Base-by-base conservation (phyloP, 495 filamentous ascomycete genomes). In the Annulohypoxylon bovei region DNA sequence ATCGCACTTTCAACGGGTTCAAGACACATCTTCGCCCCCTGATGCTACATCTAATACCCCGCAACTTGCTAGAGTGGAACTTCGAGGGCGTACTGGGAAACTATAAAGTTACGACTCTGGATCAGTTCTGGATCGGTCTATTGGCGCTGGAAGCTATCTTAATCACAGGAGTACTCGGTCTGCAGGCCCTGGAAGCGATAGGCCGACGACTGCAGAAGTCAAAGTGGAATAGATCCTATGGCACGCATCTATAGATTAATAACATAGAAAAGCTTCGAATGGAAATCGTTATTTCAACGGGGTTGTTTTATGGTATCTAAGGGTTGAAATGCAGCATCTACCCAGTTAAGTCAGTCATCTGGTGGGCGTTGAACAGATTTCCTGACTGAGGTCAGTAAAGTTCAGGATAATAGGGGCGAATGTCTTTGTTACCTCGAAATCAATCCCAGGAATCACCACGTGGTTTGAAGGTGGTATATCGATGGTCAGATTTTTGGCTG, bases 121-220 rank as follows among this genome's bases (percentile, higher is more conserved):
- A 84, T 72, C 73, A 73, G 35, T 72, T 84, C 54, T 84, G 82
- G 82, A 78, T 84, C 57, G 75, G 79, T 12, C 71, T 84, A 32
- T 55, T 84, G 20, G 73, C 74, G 14, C 50, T 84, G 9, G 81
- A 84, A 65, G 78, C 80, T 2, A 52, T 80, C 55, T 78, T 84
- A 68, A 79, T 84, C 0, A 39, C 77, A 12, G 73, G 76, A 8
- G 79, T 81, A 1, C 68, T 76, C 1, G 22, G 80, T n/a, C 64
- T 70, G 1, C 62, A 75, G 14, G 55, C 76, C 30, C 50, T 79
- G 4, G 59, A 70, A 18, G 71, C 65, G 3, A 62, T 77, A 18
- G 59, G 65, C 16, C 60, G 39, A 42, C 60, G 25, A 8, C 27
- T 12, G 6, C 55, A 32, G 20, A 70, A 66, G 47, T 56, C 60